Percentiles rank a stretch among this genome's conserved stretches.
These are phyloP conservation scores for Ascoidea tarda DNA, from an alignment of 805 yeast species.

Conservation along the genomic window DNA sequence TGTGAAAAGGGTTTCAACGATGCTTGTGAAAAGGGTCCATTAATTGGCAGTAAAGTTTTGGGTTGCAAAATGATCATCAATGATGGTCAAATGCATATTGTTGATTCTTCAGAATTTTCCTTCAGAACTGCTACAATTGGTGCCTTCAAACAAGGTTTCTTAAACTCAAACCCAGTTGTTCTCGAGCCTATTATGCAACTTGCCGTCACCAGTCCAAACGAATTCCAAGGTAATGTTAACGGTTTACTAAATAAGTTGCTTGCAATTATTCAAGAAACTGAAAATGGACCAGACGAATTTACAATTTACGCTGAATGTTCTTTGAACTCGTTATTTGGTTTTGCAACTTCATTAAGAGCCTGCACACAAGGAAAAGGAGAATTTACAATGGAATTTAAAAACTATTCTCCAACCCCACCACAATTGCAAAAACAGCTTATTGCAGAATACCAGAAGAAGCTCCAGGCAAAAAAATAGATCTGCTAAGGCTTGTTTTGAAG, in stretches of 20 bases:
- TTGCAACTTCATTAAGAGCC: conserved; percentile 90
- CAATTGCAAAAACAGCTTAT: conserved; percentile 84
- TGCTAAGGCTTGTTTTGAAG: too few species aligned
- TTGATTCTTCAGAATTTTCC: conserved; percentile 92
- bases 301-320: conserved; percentile 91
- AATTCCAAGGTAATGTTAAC: conserved; percentile 89
- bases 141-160: conserved; percentile 87
- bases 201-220: conserved; percentile 86
- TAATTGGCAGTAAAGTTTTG: conserved; percentile 85
- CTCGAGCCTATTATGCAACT: conserved; percentile 96
- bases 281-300: conserved; percentile 88
- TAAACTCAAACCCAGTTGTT: conserved; percentile 72
- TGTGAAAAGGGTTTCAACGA: conserved; percentile 95
- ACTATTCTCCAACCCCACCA: conserved; percentile 81
- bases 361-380: conserved; percentile 99
- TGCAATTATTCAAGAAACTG: conserved; percentile 90
- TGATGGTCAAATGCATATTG: conserved; percentile 97
- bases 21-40: conserved; percentile 89
- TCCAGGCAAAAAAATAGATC: conserved; percentile 20
- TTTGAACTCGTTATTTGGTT: conserved; percentile 92
- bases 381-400: conserved; percentile 86
- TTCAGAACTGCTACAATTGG: conserved; percentile 85
- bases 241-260: conserved; percentile 84
- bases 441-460: conserved; percentile 63
- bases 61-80: conserved; percentile 88